Evolutionary conservation across 1,284 basidiomycete species (phyloP).

Genomic region (Heterobasidion occidentale): DNA sequence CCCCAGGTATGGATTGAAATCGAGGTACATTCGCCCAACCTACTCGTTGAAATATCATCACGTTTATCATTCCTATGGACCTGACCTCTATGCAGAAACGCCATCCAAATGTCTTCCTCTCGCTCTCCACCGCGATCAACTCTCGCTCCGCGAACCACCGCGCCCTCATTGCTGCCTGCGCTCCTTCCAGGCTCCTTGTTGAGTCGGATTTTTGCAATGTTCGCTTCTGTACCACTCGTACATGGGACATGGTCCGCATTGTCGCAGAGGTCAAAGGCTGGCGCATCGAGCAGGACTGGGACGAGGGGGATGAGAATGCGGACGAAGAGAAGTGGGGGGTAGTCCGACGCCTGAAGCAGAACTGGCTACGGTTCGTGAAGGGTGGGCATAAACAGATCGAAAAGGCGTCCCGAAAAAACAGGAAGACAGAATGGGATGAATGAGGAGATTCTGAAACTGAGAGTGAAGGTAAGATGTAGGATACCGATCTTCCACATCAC

Average conservation of each 20-base stretch:
- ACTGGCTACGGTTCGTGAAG: constrained; percentile 54
- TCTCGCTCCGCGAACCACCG: constrained; percentile 51
- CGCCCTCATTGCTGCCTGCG: constrained; percentile 50
- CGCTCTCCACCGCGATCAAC: constrained; percentile 74
- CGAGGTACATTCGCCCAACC: constrained; percentile 37
- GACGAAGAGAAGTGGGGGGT: constrained; percentile 44
- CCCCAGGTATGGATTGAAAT: constrained; percentile 57
- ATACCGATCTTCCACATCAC: neutral
- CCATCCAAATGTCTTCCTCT: constrained; percentile 68
- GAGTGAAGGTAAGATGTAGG: constrained; percentile 4
- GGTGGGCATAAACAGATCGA: constrained; percentile 29
- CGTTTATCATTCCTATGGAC: neutral
- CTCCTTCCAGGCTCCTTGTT: constrained; percentile 56
- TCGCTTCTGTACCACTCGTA: constrained; percentile 39
- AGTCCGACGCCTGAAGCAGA: constrained; percentile 54
- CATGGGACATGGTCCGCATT: constrained; percentile 62
- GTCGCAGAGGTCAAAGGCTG: constrained; percentile 62
- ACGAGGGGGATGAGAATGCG: constrained; percentile 13
- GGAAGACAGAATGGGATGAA: constrained; percentile 5
- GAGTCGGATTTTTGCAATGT: constrained; percentile 72
- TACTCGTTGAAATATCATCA: neutral
- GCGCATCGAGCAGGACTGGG: constrained; percentile 55
- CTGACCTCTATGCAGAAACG: constrained; percentile 36
- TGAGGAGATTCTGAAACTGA: constrained; percentile 7
- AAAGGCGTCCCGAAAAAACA: constrained; percentile 5